These are phyloP conservation scores for Aureobasidium sp. DNA, from an alignment of 2,329 filamentous ascomycete genomes.

Conservation along the genomic window DNA sequence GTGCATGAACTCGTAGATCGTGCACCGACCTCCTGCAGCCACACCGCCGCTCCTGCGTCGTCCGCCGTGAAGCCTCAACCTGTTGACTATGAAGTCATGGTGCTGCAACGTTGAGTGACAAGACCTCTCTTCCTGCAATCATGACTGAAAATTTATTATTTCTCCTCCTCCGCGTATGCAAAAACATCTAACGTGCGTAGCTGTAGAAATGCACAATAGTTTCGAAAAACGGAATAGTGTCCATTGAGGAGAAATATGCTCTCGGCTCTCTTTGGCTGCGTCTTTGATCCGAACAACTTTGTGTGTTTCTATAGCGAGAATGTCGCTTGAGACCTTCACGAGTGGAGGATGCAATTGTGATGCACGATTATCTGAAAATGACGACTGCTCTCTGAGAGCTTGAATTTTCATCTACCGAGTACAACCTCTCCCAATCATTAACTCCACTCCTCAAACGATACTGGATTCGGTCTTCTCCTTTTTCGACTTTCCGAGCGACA, in stretches of 20 bases:
- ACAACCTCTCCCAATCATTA: not conserved
- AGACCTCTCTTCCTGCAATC: not conserved
- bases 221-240: too few relatives aligned
- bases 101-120: not conserved
- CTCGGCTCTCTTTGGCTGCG: too few relatives aligned
- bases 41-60: slow-evolving; percentile 2
- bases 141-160: not conserved
- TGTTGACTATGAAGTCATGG: not conserved
- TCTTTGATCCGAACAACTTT: too few relatives aligned
- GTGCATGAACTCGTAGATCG: not conserved
- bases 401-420: not conserved
- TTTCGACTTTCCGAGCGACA: not conserved
- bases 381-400: not conserved
- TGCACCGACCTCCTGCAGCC: slow-evolving; percentile 3
- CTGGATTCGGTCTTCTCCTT: slow-evolving; percentile 4
- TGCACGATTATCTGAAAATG: not conserved
- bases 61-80: slow-evolving; percentile 2
- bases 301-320: too few relatives aligned
- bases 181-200: too few relatives aligned
- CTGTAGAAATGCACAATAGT: too few relatives aligned
- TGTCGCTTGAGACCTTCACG: too few relatives aligned
- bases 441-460: not conserved
- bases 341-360: not conserved
- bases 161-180: too few relatives aligned
- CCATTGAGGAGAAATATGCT: too few relatives aligned